phyloP scores from a whole-genome alignment of 2,329 filamentous ascomycete species.

The Xylariaceae sp. region DNA sequence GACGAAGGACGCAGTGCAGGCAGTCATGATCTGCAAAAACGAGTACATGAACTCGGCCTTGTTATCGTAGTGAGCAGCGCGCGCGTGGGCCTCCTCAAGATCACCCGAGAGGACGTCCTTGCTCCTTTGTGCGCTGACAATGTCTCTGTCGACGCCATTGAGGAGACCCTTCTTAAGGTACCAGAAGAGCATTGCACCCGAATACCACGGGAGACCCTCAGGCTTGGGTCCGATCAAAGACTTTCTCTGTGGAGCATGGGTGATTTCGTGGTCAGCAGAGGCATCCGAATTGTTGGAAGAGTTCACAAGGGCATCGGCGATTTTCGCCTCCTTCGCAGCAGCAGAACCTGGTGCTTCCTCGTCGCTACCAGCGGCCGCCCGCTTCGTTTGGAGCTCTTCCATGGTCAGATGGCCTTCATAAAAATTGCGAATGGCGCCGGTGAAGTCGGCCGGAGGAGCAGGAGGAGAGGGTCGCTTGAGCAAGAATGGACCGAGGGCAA shows the following conservation, averaged over 20 bases:
- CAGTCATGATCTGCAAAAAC: slow-evolving; percentile 57
- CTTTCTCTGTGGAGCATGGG: slow-evolving; percentile 5
- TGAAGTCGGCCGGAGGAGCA: slow-evolving; percentile 37
- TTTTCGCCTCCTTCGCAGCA: slow-evolving; percentile 10
- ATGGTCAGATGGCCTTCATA: slow-evolving; percentile 53
- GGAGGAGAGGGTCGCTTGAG: slow-evolving; percentile 38
- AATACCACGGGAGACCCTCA: slow-evolving; percentile 25
- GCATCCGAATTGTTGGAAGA: slow-evolving; percentile 4
- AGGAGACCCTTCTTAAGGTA: slow-evolving; percentile 17
- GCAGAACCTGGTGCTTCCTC: slow-evolving; percentile 15
- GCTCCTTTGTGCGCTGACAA: slow-evolving; percentile 34
- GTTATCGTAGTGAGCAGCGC: slow-evolving; percentile 58
- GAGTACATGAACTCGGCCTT: slow-evolving; percentile 57
- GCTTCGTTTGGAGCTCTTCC: slow-evolving; percentile 44
- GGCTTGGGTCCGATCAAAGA: slow-evolving; percentile 19
- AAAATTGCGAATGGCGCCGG: slow-evolving; percentile 45
- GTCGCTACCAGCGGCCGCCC: slow-evolving; percentile 27
- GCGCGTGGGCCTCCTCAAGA: slow-evolving; percentile 51
- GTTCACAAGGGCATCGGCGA: slow-evolving; percentile 7
- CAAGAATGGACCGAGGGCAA: slow-evolving; percentile 49
- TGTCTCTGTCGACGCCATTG: slow-evolving; percentile 25
- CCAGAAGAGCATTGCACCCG: slow-evolving; percentile 23
- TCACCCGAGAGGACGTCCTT: slow-evolving; percentile 46
- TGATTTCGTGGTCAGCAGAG: neutral
- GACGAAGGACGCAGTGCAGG: slow-evolving; percentile 58